Evolutionary conservation across 169 alveolate species (phyloP).

Genomic region (Plasmodium inui): DNA sequence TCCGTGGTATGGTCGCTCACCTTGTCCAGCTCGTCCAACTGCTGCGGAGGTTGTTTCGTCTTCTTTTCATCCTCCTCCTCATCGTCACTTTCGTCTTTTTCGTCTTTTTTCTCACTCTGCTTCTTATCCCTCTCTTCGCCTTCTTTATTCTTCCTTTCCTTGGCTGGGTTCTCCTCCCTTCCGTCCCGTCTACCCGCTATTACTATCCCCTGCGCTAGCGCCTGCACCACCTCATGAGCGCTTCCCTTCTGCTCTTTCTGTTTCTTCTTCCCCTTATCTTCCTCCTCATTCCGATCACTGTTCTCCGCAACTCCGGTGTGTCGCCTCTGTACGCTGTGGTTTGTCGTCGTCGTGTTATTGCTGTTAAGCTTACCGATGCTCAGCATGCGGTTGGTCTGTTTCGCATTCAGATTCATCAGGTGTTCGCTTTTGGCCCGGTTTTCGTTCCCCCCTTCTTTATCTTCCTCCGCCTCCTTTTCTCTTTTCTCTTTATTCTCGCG

Average conservation of each 20-base stretch:
- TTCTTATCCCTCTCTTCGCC: not conserved
- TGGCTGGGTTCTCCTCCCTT: not conserved
- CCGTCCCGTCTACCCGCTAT: not conserved
- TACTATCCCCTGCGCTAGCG: not conserved
- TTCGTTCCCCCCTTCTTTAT: not conserved
- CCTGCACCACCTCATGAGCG: not conserved
- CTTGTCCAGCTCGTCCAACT: not conserved
- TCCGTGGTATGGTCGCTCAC: conserved; percentile 3
- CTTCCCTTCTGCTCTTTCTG: not conserved
- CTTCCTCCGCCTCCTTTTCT: not conserved
- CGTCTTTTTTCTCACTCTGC: not conserved
- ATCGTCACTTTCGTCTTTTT: not conserved
- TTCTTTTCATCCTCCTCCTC: not conserved
- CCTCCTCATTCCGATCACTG: not conserved
- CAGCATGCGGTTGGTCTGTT: not conserved
- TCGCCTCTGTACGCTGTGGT: not conserved
- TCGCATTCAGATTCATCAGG: not conserved
- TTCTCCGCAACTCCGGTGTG: not conserved
- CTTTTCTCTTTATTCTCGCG: not conserved
- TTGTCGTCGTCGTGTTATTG: not conserved
- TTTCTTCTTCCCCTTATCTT: not conserved
- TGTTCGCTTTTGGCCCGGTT: not conserved
- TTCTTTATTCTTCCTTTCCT: not conserved
- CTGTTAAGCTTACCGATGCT: not conserved
- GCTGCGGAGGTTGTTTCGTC: not conserved